These are phyloP conservation scores for Aspergillus nidulans DNA, from an alignment of 495 filamentous ascomycete genomes.

Conservation along the genomic window DNA sequence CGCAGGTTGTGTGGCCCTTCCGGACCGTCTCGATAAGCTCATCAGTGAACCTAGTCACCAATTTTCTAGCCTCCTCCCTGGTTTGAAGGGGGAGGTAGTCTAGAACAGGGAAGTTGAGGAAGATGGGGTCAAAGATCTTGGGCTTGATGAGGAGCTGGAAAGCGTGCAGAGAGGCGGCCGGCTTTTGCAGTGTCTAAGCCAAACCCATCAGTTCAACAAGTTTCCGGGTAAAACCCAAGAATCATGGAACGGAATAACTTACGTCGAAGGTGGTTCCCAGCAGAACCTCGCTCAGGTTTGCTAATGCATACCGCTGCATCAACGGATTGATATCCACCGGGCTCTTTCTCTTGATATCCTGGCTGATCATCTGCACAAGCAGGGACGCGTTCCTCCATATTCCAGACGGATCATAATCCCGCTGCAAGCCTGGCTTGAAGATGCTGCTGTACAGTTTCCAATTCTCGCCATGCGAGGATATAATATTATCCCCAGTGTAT, in stretches of 20 bases:
- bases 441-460: conserved; percentile 21
- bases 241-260: neutral
- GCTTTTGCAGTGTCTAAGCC: neutral
- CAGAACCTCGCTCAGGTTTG: neutral
- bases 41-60: conserved; percentile 9
- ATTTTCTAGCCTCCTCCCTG: neutral
- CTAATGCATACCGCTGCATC: conserved; percentile 10
- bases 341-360: neutral
- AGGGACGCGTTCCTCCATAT: neutral
- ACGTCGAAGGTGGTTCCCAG: neutral
- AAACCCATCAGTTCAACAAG: neutral
- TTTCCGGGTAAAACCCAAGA: neutral
- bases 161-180: neutral
- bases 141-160: neutral
- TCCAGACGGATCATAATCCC: neutral
- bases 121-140: conserved; percentile 35
- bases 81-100: conserved; percentile 16
- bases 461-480: conserved; percentile 12
- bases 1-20: neutral
- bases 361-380: neutral
- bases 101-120: conserved; percentile 33
- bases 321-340: neutral
- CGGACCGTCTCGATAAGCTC: conserved; percentile 1
- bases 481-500: conserved; percentile 24
- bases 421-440: conserved; percentile 20